A percentile compares a stretch with the other conserved stretches of the same genome.
Evolutionary conservation across 768 basidiomycete genomes (phyloP).

Genomic region (Leccinellum rugosiceps): DNA sequence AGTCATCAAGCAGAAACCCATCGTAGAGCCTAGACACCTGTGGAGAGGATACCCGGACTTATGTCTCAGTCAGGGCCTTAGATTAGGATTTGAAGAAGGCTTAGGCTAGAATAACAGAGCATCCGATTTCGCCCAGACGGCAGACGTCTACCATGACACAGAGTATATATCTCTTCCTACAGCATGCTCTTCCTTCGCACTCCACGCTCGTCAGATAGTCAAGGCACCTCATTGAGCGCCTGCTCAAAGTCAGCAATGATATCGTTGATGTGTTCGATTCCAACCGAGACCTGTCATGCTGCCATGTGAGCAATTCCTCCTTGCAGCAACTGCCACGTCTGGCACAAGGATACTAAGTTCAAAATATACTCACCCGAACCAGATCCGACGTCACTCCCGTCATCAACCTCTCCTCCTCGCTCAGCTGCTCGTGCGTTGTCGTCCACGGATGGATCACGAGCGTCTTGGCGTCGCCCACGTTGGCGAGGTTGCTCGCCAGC

Average conservation of each 20-base stretch:
- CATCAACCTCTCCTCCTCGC: conserved; percentile 42
- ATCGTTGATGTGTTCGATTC: conserved; percentile 43
- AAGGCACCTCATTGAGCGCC: conserved; percentile 31
- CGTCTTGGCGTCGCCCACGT: conserved; percentile 66
- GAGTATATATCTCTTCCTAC: not conserved
- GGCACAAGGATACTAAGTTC: no score
- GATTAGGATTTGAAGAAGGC: no score
- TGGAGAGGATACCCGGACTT: no score
- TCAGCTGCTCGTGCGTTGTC: conserved; percentile 60
- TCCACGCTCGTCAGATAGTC: not conserved
- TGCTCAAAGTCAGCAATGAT: conserved; percentile 47
- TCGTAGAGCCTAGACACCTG: no score
- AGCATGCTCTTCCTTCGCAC: not conserved
- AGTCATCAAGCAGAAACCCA: no score
- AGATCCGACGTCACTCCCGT: conserved; percentile 55
- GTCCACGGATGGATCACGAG: conserved; percentile 57
- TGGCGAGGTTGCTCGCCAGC: conserved; percentile 70
- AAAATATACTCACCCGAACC: conserved; percentile 43
- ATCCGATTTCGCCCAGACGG: no score
- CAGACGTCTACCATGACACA: no score
- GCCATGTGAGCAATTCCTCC: not conserved
- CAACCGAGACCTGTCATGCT: conserved; percentile 38
- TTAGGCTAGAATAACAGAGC: no score
- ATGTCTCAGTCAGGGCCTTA: no score
- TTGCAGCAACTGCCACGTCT: no score